A percentile compares a stretch with the other conserved stretches of the same genome.
Evolutionary conservation across 1,139 yeast genomes (phyloP).

Genomic region (Debaryomyces udenii): DNA sequence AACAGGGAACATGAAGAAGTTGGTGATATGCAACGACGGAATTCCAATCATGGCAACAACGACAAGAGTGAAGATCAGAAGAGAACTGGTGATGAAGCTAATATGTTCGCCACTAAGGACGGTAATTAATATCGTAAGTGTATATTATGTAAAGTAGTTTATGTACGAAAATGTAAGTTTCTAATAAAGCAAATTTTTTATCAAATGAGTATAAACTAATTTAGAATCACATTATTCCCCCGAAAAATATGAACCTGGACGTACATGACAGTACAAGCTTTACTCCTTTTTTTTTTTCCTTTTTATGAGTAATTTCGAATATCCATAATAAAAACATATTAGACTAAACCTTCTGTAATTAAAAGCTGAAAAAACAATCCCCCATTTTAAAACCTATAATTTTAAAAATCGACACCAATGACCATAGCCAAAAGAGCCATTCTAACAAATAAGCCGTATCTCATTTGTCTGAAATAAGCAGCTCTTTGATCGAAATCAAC

Average conservation of each 20-base stretch:
- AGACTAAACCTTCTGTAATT: neutral
- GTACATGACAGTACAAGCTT: neutral
- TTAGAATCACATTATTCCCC: slow-evolving; percentile 16
- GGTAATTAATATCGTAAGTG: slow-evolving; percentile 12
- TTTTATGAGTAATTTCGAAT: slow-evolving; percentile 7
- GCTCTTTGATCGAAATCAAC: slow-evolving; percentile 99
- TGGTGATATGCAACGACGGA: slow-evolving; percentile 3
- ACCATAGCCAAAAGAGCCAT: slow-evolving; percentile 99
- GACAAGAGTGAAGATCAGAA: slow-evolving; percentile 11
- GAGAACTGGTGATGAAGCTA: slow-evolving; percentile 25
- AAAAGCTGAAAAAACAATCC: slow-evolving; percentile 10
- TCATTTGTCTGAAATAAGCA: slow-evolving; percentile 99
- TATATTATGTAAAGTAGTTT: slow-evolving; percentile 6
- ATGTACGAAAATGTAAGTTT: slow-evolving; percentile 2
- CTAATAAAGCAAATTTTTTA: slow-evolving; percentile 2
- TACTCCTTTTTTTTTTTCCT: slow-evolving; percentile 4
- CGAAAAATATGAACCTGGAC: slow-evolving; percentile 12
- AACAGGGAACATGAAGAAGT: slow-evolving; percentile 9
- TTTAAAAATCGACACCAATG: slow-evolving; percentile 73
- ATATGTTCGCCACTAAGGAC: slow-evolving; percentile 30
- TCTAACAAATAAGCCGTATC: slow-evolving; percentile 95
- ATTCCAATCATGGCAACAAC: slow-evolving; percentile 7
- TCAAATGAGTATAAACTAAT: slow-evolving; percentile 3
- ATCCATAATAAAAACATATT: slow-evolving; percentile 1
- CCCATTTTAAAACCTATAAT: slow-evolving; percentile 15